phyloP scores from a whole-genome alignment of 495 filamentous ascomycete genomes.

The Trichoderma gamsii region DNA sequence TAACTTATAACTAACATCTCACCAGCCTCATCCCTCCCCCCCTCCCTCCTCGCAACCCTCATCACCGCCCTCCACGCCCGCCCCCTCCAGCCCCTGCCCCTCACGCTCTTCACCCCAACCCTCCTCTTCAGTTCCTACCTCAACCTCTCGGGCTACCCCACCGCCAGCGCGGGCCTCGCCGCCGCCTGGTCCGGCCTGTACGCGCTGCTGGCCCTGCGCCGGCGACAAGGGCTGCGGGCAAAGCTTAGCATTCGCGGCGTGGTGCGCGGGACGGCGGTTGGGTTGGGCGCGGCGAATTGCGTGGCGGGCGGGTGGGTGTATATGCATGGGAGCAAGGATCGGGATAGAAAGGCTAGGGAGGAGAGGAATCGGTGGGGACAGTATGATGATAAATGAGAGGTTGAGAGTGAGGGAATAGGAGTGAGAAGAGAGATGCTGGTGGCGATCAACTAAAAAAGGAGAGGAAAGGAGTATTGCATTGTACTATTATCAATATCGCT shows the following conservation, averaged over 20 bases:
- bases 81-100: slow-evolving; percentile 66
- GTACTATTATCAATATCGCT: not conserved
- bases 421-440: not conserved
- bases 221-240: slow-evolving; percentile 48
- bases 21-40: slow-evolving; percentile 71
- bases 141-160: slow-evolving; percentile 69
- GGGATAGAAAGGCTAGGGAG: slow-evolving; percentile 37
- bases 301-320: slow-evolving; percentile 67
- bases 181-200: slow-evolving; percentile 87
- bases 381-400: not conserved
- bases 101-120: slow-evolving; percentile 68
- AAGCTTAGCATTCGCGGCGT: slow-evolving; percentile 64
- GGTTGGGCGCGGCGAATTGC: slow-evolving; percentile 61
- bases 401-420: not conserved
- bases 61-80: slow-evolving; percentile 70
- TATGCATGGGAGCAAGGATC: slow-evolving; percentile 52
- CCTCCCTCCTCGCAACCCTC: slow-evolving; percentile 71
- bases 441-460: not conserved
- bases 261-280: slow-evolving; percentile 66
- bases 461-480: not conserved
- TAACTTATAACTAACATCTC: not conserved
- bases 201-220: slow-evolving; percentile 64
- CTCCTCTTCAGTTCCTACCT: slow-evolving; percentile 85
- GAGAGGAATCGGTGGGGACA: slow-evolving; percentile 43
- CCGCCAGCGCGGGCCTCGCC: slow-evolving; percentile 75